phyloP scores from a whole-genome alignment of 805 yeast genomes.

The Candida takata region DNA sequence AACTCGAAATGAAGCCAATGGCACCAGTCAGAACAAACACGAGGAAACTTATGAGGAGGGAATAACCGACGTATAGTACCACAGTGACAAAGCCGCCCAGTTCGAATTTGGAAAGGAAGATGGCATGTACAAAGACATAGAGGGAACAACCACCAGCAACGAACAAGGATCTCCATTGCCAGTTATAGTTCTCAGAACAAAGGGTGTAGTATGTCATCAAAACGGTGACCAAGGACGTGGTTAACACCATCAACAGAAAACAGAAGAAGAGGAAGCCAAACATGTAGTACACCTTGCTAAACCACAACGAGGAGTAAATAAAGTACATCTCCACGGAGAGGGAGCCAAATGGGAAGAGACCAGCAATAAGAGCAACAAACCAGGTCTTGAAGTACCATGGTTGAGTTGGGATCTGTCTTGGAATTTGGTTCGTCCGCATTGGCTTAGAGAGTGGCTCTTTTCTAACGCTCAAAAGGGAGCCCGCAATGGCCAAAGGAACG shows the following conservation, averaged over 20 bases:
- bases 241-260: constrained; percentile 70
- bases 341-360: constrained; percentile 91
- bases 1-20: constrained; percentile 71
- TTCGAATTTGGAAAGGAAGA: constrained; percentile 61
- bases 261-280: constrained; percentile 94
- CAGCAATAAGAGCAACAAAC: constrained; percentile 68
- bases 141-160: constrained; percentile 85
- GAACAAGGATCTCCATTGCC: constrained; percentile 94
- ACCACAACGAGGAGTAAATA: constrained; percentile 88
- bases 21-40: constrained; percentile 83
- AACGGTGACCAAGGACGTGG: constrained; percentile 74
- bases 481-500: constrained; percentile 75
- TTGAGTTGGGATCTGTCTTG: constrained; percentile 91
- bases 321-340: constrained; percentile 93
- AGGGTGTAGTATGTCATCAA: constrained; percentile 77
- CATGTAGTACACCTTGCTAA: constrained; percentile 90
- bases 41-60: constrained; percentile 58
- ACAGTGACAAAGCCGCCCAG: constrained; percentile 71
- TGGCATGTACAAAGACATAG: constrained; percentile 79
- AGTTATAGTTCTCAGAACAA: constrained; percentile 86
- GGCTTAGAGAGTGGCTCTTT: constrained; percentile 55
- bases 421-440: constrained; percentile 89
- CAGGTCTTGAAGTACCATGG: constrained; percentile 72
- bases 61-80: constrained; percentile 78
- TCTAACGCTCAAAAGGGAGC: constrained; percentile 75